phyloP scores from a whole-genome alignment of 345 rosid genomes.

The Ailanthus altissimus region DNA sequence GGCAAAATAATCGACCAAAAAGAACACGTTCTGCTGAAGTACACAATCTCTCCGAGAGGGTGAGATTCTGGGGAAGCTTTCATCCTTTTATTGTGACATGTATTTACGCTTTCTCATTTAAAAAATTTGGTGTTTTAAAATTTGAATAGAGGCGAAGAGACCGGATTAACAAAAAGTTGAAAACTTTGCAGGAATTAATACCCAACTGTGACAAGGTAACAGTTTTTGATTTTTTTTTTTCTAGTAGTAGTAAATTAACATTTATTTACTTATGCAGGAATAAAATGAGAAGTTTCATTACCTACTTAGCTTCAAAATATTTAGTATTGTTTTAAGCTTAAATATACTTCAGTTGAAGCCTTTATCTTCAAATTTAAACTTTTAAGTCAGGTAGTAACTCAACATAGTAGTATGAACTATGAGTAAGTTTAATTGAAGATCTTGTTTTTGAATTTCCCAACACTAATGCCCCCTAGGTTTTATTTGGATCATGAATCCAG shows the following conservation, averaged over 20 bases:
- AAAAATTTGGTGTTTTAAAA: not conserved
- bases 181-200: slow-evolving; percentile 25
- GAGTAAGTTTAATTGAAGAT: no score
- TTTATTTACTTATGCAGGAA: not conserved
- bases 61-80: not conserved
- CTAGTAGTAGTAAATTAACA: no score
- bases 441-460: no score
- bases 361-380: no score
- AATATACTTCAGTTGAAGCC: no score
- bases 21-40: slow-evolving; percentile 27
- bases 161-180: slow-evolving; percentile 25
- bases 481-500: no score
- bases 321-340: no score
- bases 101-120: not conserved
- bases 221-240: no score
- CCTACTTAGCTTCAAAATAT: no score
- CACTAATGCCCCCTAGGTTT: no score
- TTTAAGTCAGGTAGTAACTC: no score
- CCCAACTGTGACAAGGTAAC: slow-evolving; percentile 32
- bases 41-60: slow-evolving; percentile 34
- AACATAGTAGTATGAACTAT: no score
- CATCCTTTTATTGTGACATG: not conserved
- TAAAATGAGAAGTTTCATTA: not conserved
- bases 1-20: not conserved
- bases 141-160: slow-evolving; percentile 26